phyloP scores from a whole-genome alignment of 2,329 filamentous ascomycete genomes.

The Colletotrichum echinochloae region DNA sequence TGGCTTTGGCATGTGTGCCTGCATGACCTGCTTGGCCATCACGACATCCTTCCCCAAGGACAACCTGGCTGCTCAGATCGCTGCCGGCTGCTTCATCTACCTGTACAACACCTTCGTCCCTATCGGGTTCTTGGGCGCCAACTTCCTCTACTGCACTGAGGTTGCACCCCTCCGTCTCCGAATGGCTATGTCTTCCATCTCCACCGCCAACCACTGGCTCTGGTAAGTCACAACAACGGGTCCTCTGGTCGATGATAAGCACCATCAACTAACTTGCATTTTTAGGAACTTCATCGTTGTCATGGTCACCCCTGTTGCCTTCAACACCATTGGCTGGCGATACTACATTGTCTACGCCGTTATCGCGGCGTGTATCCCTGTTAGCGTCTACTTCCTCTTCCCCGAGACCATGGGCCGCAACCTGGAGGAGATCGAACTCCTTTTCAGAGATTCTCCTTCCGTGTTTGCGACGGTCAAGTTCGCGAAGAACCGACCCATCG shows the following conservation, averaged over 20 bases:
- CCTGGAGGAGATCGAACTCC: conserved; percentile 59
- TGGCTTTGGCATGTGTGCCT: conserved; percentile 63
- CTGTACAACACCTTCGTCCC: conserved; percentile 71
- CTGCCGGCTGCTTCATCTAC: conserved; percentile 68
- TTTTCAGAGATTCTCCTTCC: conserved; percentile 56
- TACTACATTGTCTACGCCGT: conserved; percentile 65
- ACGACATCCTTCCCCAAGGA: conserved; percentile 60
- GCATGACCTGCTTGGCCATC: conserved; percentile 66
- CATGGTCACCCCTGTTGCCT: conserved; percentile 60
- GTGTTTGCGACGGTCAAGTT: conserved; percentile 52
- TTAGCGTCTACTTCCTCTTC: conserved; percentile 59
- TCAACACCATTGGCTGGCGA: conserved; percentile 62
- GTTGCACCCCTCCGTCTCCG: conserved; percentile 64
- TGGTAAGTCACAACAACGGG: conserved; percentile 44
- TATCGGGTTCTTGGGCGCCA: conserved; percentile 69
- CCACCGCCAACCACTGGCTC: conserved; percentile 66
- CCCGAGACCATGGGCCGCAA: conserved; percentile 64
- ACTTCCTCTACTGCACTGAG: conserved; percentile 71
- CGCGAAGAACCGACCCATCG: conserved; percentile 51
- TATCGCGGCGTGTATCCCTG: conserved; percentile 58
- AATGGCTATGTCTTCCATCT: conserved; percentile 67
- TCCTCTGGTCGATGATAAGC: background rate
- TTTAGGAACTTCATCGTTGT: conserved; percentile 57
- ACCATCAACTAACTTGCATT: conserved; percentile 9
- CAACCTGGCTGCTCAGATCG: conserved; percentile 61